A percentile compares a stretch with the other conserved stretches of the same genome.
phyloP scores from a whole-genome alignment of 441 rosid genomes.

The Metrosideros polymorpha region DNA sequence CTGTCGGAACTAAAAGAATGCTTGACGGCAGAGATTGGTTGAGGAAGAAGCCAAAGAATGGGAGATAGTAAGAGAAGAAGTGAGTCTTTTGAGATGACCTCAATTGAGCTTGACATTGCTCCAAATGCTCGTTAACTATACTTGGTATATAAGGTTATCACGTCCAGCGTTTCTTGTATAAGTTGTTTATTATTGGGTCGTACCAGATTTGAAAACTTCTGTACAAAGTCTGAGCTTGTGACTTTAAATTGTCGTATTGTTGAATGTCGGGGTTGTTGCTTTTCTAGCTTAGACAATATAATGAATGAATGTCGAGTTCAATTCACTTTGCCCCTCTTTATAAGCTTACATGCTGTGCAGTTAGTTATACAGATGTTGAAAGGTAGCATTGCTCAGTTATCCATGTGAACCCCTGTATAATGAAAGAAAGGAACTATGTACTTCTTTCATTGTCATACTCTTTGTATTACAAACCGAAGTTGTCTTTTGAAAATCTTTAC shows the following conservation, averaged over 20 bases:
- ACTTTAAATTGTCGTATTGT: background rate
- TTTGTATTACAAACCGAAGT: background rate
- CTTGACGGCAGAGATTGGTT: background rate
- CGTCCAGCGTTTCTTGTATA: too few relatives aligned
- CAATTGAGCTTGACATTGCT: background rate
- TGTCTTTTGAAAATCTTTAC: background rate
- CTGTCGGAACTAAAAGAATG: background rate
- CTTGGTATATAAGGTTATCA: accelerated
- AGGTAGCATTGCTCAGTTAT: background rate
- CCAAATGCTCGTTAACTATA: background rate
- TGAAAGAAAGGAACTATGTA: background rate
- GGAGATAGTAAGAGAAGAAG: background rate
- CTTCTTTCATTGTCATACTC: background rate
- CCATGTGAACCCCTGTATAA: background rate
- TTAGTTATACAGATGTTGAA: background rate
- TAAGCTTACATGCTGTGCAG: background rate
- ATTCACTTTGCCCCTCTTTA: background rate
- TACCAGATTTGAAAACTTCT: background rate
- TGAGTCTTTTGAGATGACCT: background rate
- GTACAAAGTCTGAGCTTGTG: background rate
- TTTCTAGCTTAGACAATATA: background rate
- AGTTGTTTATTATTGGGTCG: too few relatives aligned
- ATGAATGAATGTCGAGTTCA: background rate
- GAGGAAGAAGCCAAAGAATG: background rate
- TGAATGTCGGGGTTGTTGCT: background rate